phyloP scores from a whole-genome alignment of 2,329 filamentous ascomycete genomes.

The Tolypocladium endophyticum region DNA sequence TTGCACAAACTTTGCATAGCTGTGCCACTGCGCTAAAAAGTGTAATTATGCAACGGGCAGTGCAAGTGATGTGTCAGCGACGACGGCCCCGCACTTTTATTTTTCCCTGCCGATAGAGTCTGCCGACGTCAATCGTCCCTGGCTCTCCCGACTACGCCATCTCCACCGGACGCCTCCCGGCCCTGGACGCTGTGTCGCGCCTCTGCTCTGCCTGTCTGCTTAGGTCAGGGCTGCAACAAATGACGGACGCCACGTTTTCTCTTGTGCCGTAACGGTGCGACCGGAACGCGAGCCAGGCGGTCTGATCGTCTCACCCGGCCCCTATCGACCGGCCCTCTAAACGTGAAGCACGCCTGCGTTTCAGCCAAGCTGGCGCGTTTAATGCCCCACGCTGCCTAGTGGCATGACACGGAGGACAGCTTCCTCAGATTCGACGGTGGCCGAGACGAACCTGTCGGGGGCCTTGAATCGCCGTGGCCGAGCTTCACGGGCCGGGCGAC shows the following conservation, averaged over 20 bases:
- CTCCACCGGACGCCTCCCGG: background rate
- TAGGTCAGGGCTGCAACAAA: background rate
- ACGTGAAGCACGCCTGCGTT: slow-evolving; percentile 11
- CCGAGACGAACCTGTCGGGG: background rate
- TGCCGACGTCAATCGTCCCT: background rate
- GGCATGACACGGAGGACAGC: background rate
- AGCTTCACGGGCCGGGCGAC: background rate
- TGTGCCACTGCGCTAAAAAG: background rate
- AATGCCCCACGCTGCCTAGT: background rate
- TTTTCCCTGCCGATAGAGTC: background rate
- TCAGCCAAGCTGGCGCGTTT: slow-evolving; percentile 2
- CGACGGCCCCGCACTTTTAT: background rate
- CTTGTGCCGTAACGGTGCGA: background rate
- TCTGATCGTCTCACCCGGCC: background rate
- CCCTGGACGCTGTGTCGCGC: background rate
- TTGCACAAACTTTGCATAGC: background rate
- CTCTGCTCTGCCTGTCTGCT: background rate
- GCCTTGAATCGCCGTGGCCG: background rate
- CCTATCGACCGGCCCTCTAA: background rate
- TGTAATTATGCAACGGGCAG: too few species aligned
- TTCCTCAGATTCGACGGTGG: background rate
- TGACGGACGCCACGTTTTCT: background rate
- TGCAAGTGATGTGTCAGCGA: background rate
- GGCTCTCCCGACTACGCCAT: background rate
- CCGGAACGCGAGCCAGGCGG: slow-evolving; percentile 1